These are phyloP conservation scores for Cytospora paraplurivora DNA, from an alignment of 2,329 filamentous ascomycete species.

Conservation along the genomic window DNA sequence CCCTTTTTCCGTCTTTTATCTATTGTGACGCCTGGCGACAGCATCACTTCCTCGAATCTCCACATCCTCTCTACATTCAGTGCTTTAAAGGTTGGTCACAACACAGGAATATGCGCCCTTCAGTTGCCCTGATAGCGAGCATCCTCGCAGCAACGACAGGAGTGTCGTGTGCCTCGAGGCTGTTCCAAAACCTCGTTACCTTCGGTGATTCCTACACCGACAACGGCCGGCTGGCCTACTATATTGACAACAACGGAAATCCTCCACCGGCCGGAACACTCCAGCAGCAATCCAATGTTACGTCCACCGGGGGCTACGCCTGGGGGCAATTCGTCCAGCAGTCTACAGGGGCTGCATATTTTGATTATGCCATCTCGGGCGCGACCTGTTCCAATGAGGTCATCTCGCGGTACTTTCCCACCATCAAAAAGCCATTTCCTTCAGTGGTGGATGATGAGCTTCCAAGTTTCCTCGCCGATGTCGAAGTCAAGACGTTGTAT, in stretches of 20 bases:
- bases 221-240: conserved; percentile 67
- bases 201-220: conserved; percentile 81
- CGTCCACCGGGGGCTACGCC: conserved; percentile 65
- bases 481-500: conserved; percentile 46
- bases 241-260: conserved; percentile 57
- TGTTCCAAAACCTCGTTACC: conserved; percentile 64
- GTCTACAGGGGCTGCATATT: conserved; percentile 56
- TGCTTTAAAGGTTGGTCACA: not conserved
- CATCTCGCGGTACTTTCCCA: conserved; percentile 54
- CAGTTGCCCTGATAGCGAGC: not conserved
- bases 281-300: conserved; percentile 50
- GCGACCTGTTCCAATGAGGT: conserved; percentile 73
- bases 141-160: conserved; percentile 10
- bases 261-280: conserved; percentile 63
- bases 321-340: conserved; percentile 71
- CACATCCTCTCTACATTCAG: not conserved
- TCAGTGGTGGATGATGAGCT: conserved; percentile 64
- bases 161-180: conserved; percentile 35
- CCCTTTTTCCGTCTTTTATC: too few relatives aligned
- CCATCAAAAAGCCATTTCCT: conserved; percentile 60
- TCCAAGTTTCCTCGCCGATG: conserved; percentile 56
- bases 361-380: conserved; percentile 73
- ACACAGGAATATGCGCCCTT: conserved; percentile 8
- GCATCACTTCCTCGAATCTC: not conserved
- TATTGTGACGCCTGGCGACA: not conserved